A percentile compares a stretch with the other conserved stretches of the same genome.
Conservation (phyloP, 441 rosid genomes). For the Pelargonium australe region DNA sequence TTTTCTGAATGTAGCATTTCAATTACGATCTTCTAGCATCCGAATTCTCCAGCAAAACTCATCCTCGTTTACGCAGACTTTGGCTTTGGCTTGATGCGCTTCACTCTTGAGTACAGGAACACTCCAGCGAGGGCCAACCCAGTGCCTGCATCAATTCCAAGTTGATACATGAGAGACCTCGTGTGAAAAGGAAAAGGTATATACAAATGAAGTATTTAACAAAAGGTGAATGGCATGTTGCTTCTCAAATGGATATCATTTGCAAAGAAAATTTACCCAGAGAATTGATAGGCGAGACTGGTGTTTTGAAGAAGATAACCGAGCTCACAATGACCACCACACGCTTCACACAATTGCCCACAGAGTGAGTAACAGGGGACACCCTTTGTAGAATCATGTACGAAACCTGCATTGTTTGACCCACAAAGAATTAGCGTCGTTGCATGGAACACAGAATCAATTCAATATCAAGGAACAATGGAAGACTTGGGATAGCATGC, state of each 20-base stretch:
- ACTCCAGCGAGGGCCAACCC: constrained; percentile 93
- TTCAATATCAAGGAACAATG: neutral
- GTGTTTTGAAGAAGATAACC: constrained; percentile 75
- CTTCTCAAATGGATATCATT: neutral
- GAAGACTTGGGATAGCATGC: neutral
- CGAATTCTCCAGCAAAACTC: constrained; percentile 22
- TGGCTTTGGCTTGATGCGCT: constrained; percentile 79
- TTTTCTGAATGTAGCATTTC: neutral
- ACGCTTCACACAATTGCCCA: constrained; percentile 98
- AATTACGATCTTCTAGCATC: constrained; percentile 10
- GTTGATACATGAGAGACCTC: neutral
- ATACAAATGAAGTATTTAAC: neutral
- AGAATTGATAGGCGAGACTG: constrained; percentile 72
- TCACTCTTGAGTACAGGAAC: constrained; percentile 87
- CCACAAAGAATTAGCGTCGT: constrained; percentile 8
- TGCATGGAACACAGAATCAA: neutral
- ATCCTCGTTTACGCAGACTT: constrained; percentile 46
- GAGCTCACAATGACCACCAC: constrained; percentile 99
- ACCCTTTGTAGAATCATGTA: constrained; percentile 94
- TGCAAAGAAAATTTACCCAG: constrained; percentile 44
- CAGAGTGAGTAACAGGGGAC: constrained; percentile 97
- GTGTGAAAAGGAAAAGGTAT: neutral
- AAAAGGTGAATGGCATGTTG: neutral
- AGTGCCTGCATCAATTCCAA: constrained; percentile 50
- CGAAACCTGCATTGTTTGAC: constrained; percentile 53